Evolutionary conservation across 345 rosid species (phyloP), one percentile per base, ranked within the genome.

Genomic region (Syzygium oleosum): DNA sequence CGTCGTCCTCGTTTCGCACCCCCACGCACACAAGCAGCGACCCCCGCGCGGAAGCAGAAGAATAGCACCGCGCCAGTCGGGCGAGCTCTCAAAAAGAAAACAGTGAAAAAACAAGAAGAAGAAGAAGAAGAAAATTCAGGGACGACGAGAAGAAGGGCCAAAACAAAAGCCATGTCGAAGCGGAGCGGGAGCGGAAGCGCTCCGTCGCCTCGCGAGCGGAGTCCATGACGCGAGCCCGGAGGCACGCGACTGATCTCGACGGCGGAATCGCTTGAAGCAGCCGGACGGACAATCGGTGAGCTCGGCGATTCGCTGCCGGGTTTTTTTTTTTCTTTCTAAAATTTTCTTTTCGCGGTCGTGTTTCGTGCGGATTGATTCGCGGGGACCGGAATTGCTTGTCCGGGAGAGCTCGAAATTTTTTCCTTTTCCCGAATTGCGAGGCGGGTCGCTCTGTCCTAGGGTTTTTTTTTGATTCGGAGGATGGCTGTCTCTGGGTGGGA

Each of bases 171-270:
- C 83, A 73, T 38, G 68, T 22, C 51, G 27, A 19, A 87, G 51
- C 43, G 12, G 51, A 51, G 54, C 78, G 10, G 80, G 23, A 22
- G 46, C 17, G 16, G 54, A 38, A 46, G 77, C 51, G 22, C 51
- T 54, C 31, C 38, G 85, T 79, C 41, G 63, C 52, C 87, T 86
- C 17, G 46, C 56, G 58, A n/a, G 84, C 34, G 87, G 84, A 31
- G 87, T 21, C 87, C 84, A 49, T 51, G 87, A 63, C 84, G 58
- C 56, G 78, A 65, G 84, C 87, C n/a, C 87, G 52, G 31, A 63
- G 87, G 51, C 84, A n/a, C 51, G 87, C 59, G 83, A 46, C 52
- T 53, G 87, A 86, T 43, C 88, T 85, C 77, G 86, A 53, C 59
- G 86, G 86, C 49, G 1, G 22, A 53, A 53, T 84, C 63, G 46